Evolutionary conservation across 2,329 filamentous ascomycete species (phyloP), one percentile per base, ranked within the genome.

Genomic region (Pseudogymnoascus verrucosus): DNA sequence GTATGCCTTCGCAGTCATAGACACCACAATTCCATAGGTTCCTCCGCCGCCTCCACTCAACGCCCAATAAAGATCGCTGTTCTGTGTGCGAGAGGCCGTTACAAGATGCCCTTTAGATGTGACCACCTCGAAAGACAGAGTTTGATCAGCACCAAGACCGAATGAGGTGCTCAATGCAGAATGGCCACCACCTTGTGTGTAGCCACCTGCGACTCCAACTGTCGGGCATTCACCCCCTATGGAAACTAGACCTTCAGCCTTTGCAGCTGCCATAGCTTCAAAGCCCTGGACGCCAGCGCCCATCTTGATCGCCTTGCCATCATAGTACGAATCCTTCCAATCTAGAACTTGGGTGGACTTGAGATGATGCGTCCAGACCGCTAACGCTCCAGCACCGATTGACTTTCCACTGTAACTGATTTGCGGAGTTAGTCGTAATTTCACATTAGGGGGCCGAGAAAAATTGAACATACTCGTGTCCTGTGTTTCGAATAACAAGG

Each of bases 31-130:
- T 1, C 77, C 85, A 67, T 82, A 88, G 31, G 78, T 86, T 14
- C 84, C 83, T 8, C 79, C 81, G 1, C 86, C 85, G 0, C 85
- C 84, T 3, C 85, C 84, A 44, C 77, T 77, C 1, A 87, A 72
- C 1, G 85, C 86, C 85, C 85, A 89, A 74, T 84, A 88, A 1
- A 89, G 75, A 61, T 88, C 85, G 0, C 75, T 64, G 66, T 88
- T 82, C 34, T 79, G 65, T 0, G 68, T 69, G 0, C 75, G 76
- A 3, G 76, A 80, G 0, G 83, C 83, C 1, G 72, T 78, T 1
- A 85, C 66, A n/a, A 79, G 68, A 14, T 76, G 64, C 1, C 84
- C 83, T 14, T 71, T 69, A 0, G 78, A 80, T 6, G 79, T 82
- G n/a, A 88, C 77, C 1, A 85, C 82, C 64, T 85, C 78, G 62